phyloP scores from a whole-genome alignment of 192 early-diverging fungal species.

The Phlyctochytrium planicorne region DNA sequence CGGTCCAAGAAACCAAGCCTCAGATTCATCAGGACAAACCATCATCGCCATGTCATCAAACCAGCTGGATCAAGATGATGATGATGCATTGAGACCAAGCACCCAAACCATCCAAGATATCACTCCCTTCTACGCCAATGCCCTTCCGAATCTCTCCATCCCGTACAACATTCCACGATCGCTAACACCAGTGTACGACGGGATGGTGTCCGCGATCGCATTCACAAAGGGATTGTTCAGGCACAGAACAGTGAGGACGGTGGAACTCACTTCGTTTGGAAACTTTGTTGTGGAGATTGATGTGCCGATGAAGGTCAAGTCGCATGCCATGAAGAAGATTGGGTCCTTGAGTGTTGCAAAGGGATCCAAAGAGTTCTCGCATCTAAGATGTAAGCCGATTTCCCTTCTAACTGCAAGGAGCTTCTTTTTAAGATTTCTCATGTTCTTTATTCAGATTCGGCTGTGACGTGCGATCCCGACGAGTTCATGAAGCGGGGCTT shows the following conservation, averaged over 20 bases:
- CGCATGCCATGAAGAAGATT: too few relatives aligned
- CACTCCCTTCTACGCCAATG: neutral
- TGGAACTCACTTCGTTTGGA: constrained; percentile 43
- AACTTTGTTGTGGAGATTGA: constrained; percentile 51
- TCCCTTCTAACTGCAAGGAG: neutral
- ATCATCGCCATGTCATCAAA: too few relatives aligned
- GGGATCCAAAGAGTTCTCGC: constrained; percentile 41
- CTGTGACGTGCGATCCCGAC: constrained; percentile 82
- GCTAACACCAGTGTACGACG: constrained; percentile 1
- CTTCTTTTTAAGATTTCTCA: neutral
- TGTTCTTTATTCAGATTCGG: constrained; percentile 56
- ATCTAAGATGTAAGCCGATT: constrained; percentile 41
- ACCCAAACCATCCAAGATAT: neutral
- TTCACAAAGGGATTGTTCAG: constrained; percentile 22
- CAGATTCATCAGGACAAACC: too few relatives aligned
- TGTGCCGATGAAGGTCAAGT: constrained; percentile 41
- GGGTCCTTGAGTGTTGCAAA: constrained; percentile 14
- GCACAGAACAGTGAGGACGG: constrained; percentile 46
- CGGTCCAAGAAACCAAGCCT: too few relatives aligned
- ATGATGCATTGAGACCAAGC: too few relatives aligned
- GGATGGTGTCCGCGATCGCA: neutral
- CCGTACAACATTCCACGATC: constrained; percentile 1
- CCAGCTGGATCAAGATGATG: too few relatives aligned
- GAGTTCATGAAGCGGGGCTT: constrained; percentile 60
- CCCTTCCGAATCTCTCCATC: constrained; percentile 2